Evolutionary conservation across 2,329 filamentous ascomycete species (phyloP), one percentile per base, ranked within the genome.

Genomic region (Alternaria arborescens): DNA sequence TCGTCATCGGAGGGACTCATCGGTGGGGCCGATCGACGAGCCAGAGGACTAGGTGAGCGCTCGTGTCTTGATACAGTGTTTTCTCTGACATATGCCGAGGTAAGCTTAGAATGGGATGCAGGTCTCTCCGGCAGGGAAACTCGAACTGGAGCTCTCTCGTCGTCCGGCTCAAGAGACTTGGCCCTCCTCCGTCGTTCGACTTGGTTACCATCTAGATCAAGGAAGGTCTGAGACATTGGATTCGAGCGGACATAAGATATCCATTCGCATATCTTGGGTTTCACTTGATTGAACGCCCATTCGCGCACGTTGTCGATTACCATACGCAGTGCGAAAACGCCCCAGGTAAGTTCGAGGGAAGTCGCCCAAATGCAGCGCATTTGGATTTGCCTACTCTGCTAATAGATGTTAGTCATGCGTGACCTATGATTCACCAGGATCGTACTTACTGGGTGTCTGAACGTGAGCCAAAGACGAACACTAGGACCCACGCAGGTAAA

Each of bases 311-410:
- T 67, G 18, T 63, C 42, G 14, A 67, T 47, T 8, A 62, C 38
- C 41, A 53, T 57, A n/a, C 55, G 62, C 16, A 67, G 42, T 36
- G 41, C 36, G 4, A 65, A 52, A 20, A 60, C 60, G 26, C 65
- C 65, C 65, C 65, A 67, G 5, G 60, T 56, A 30, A 67, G 47
- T 34, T 67, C 58, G 7, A 67, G 48, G 36, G 65, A 61, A 16
- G 62, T 65, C 18, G 62, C 60, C 65, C 62, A 67, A 16, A 67
- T 62, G 42, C 65, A 67, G 24, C 24, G 38, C 65, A 67, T 65
- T 18, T 34, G 5, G n/a, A 61, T 54, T 12, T n/a, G 22, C 8
- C 22, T 1, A 18, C 10, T 42, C 11, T 10, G 8, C 52, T 55
- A 16, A 11, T 6, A 12, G 6, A 22, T 47, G 10, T 55, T 30